phyloP scores from a whole-genome alignment of 2,329 filamentous ascomycete genomes.

The Talaromyces sp. region DNA sequence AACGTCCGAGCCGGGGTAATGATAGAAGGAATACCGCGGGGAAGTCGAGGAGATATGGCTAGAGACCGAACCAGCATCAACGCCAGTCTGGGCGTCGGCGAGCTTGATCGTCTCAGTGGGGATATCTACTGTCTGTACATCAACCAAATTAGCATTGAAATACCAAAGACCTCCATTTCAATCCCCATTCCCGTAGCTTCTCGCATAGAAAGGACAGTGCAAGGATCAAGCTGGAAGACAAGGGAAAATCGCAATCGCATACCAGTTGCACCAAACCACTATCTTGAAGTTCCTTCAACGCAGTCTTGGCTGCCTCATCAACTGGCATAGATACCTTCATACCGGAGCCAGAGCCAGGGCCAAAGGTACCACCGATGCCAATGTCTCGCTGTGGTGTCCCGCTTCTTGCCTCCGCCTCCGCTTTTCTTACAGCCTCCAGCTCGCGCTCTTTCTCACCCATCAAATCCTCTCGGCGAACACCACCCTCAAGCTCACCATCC shows the following conservation, averaged over 20 bases:
- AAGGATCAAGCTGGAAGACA: not conserved
- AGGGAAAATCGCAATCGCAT: conserved; percentile 22
- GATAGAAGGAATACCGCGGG: conserved; percentile 65
- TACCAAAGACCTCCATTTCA: conserved; percentile 6
- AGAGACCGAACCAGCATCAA: conserved; percentile 49
- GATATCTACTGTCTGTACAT: conserved; percentile 42
- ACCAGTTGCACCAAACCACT: conserved; percentile 55
- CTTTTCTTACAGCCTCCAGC: conserved; percentile 59
- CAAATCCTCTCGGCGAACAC: conserved; percentile 49
- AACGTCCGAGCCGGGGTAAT: conserved; percentile 50
- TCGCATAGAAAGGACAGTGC: not conserved
- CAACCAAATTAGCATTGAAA: conserved; percentile 25
- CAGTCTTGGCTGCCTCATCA: conserved; percentile 56
- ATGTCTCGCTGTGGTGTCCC: conserved; percentile 56
- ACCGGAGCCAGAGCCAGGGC: conserved; percentile 36
- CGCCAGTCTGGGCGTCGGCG: conserved; percentile 47
- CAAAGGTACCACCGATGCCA: conserved; percentile 46
- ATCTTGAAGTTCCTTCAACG: conserved; percentile 47
- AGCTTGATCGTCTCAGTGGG: conserved; percentile 60
- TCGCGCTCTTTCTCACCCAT: conserved; percentile 64
- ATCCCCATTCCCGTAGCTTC: not conserved
- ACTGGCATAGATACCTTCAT: conserved; percentile 55
- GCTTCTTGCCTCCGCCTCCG: conserved; percentile 60
- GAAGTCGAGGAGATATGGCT: conserved; percentile 54
- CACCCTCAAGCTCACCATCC: conserved; percentile 46